Percentiles rank a stretch among this genome's conserved stretches.
Conservation (phyloP, 139 green algal genomes). For the Asterochloris sp. region DNA sequence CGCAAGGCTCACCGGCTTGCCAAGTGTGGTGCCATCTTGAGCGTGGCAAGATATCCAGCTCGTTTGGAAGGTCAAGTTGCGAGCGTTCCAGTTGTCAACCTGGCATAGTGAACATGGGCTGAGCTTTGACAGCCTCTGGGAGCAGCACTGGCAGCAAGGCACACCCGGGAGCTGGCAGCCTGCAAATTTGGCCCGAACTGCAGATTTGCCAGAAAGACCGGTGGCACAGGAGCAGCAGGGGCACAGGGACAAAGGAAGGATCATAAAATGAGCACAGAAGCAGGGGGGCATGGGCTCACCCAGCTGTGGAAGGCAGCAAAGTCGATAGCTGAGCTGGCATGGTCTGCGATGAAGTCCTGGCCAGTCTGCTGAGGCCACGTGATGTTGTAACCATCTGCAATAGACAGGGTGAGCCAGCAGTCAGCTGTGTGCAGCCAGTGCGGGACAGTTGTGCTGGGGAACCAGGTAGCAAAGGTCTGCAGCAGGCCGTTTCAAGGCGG, state of each 20-base stretch:
- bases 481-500: too few relatives aligned
- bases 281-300: not conserved
- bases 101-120: too few relatives aligned
- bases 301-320: slow-evolving; percentile 50
- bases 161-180: not conserved
- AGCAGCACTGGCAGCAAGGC: not conserved
- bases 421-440: too few relatives aligned
- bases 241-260: not conserved
- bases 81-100: too few relatives aligned
- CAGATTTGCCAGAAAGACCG: too few relatives aligned
- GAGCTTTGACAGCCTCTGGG: too few relatives aligned
- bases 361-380: slow-evolving; percentile 6
- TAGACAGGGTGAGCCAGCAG: too few relatives aligned
- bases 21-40: not conserved
- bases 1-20: slow-evolving; percentile 11
- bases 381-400: too few relatives aligned
- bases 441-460: too few relatives aligned
- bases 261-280: not conserved
- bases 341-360: slow-evolving; percentile 47
- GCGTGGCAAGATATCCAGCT: slow-evolving; percentile 18
- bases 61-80: not conserved
- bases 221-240: too few relatives aligned
- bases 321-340: slow-evolving; percentile 42
- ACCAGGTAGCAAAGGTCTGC: too few relatives aligned
- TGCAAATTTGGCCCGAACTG: too few relatives aligned